phyloP scores from a whole-genome alignment of 805 yeast species.

The Dipodascopsis uninucleata region DNA sequence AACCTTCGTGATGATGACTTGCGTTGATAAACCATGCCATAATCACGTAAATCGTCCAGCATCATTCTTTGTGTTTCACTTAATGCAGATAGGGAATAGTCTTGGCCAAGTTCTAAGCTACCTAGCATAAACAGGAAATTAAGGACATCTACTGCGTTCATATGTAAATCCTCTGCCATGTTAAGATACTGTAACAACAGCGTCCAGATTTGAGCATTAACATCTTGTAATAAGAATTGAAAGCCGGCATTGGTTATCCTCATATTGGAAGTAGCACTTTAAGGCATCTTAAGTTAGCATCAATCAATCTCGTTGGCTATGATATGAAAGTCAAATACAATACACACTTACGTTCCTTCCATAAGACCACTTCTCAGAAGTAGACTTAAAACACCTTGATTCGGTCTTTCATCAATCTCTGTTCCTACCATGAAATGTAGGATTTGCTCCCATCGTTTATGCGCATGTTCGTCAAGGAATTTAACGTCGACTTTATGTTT shows the following conservation, averaged over 20 bases:
- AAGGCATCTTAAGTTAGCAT: too few relatives aligned
- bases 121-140: conserved; percentile 93
- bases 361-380: conserved; percentile 79
- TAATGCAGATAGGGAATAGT: conserved; percentile 66
- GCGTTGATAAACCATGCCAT: conserved; percentile 78
- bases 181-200: conserved; percentile 79
- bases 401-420: conserved; percentile 62
- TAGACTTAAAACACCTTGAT: conserved; percentile 74
- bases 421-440: conserved; percentile 98
- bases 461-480: conserved; percentile 74
- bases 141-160: conserved; percentile 95
- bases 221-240: conserved; percentile 88
- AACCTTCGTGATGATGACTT: conserved; percentile 58
- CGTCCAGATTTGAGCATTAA: conserved; percentile 93
- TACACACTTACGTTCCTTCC: conserved; percentile 46
- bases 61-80: conserved; percentile 78
- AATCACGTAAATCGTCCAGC: conserved; percentile 86
- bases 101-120: conserved; percentile 84
- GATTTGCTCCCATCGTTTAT: conserved; percentile 89
- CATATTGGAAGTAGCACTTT: conserved; percentile 39
- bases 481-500: conserved; percentile 56
- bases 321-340: background rate
- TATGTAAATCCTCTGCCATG: conserved; percentile 74
- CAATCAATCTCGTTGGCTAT: too few relatives aligned
- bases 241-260: conserved; percentile 87